Percentiles rank a stretch among this genome's conserved stretches.
Conservation (phyloP, 1,139 yeast genomes). For the Scheffersomyces titani region DNA sequence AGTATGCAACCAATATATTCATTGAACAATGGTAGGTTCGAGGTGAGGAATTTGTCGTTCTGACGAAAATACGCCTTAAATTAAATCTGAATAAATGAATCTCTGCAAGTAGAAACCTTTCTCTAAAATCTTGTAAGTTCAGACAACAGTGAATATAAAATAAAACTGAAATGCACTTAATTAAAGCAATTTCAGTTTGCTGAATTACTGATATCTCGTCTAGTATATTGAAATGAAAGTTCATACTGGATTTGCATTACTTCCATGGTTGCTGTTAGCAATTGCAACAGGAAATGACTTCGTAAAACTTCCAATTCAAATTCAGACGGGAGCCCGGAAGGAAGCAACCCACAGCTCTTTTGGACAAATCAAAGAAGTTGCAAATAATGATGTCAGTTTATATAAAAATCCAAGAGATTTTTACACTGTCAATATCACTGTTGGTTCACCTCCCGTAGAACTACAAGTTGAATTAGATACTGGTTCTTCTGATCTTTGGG, state of each 20-base stretch:
- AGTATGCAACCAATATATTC: background rate
- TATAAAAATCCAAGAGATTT: slow-evolving; percentile 13
- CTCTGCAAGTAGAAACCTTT: background rate
- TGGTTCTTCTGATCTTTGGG: slow-evolving; percentile 73
- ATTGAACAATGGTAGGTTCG: background rate
- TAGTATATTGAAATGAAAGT: background rate
- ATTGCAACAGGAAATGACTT: background rate
- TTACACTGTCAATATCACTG: slow-evolving; percentile 40
- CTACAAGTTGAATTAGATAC: slow-evolving; percentile 62
- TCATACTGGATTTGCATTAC: background rate
- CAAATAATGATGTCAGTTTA: background rate
- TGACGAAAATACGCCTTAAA: background rate
- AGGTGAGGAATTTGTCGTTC: background rate
- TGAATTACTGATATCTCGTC: background rate
- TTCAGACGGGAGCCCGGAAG: background rate
- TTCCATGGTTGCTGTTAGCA: background rate
- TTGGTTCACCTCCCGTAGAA: slow-evolving; percentile 58
- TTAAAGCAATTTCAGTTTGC: background rate
- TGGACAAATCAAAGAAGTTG: background rate
- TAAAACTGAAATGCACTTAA: background rate
- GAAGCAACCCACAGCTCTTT: background rate
- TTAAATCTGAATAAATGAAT: background rate
- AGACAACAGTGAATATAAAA: background rate
- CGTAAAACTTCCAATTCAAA: background rate
- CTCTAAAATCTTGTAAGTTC: background rate